These are phyloP conservation scores for Lachancea lanzarotensis DNA, from an alignment of 805 yeast genomes.

Conservation along the genomic window DNA sequence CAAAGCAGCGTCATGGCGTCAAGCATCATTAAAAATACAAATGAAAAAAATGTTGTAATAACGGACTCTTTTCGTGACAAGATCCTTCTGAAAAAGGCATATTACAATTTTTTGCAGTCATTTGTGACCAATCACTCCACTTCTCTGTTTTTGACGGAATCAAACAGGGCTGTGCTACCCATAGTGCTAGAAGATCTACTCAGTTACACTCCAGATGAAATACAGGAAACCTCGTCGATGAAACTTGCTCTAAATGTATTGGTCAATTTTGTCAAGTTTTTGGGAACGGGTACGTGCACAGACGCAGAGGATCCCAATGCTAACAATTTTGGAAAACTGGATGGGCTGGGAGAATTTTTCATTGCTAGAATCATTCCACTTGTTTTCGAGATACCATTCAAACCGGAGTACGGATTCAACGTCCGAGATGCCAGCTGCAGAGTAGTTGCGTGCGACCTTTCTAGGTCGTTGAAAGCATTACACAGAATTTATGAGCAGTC, in stretches of 20 bases:
- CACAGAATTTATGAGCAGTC: constrained; percentile 34
- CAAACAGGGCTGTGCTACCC: constrained; percentile 56
- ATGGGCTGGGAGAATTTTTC: constrained; percentile 65
- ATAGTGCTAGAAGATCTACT: constrained; percentile 56
- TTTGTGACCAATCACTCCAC: constrained; percentile 72
- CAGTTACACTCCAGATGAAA: constrained; percentile 51
- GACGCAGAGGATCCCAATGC: constrained; percentile 54
- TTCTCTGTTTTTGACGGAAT: constrained; percentile 64
- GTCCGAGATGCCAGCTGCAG: constrained; percentile 75
- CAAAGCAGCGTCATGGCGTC: constrained; percentile 5
- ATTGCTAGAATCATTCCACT: constrained; percentile 61
- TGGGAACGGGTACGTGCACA: constrained; percentile 63
- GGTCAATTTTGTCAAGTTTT: constrained; percentile 50
- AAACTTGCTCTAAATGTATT: constrained; percentile 66
- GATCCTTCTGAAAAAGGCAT: constrained; percentile 58
- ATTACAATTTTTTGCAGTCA: constrained; percentile 61
- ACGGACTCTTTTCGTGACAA: constrained; percentile 65
- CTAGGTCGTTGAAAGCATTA: constrained; percentile 60
- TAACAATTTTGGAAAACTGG: constrained; percentile 41
- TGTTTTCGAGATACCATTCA: constrained; percentile 75
- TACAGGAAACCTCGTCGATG: constrained; percentile 56
- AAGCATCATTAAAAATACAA: constrained; percentile 3
- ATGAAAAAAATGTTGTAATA: constrained; percentile 29
- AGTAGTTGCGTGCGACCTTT: constrained; percentile 66
- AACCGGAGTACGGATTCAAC: constrained; percentile 51